A percentile compares a stretch with the other conserved stretches of the same genome.
These are phyloP conservation scores for Aspergillus niger DNA, from an alignment of 2,329 filamentous ascomycete species.

Conservation along the genomic window DNA sequence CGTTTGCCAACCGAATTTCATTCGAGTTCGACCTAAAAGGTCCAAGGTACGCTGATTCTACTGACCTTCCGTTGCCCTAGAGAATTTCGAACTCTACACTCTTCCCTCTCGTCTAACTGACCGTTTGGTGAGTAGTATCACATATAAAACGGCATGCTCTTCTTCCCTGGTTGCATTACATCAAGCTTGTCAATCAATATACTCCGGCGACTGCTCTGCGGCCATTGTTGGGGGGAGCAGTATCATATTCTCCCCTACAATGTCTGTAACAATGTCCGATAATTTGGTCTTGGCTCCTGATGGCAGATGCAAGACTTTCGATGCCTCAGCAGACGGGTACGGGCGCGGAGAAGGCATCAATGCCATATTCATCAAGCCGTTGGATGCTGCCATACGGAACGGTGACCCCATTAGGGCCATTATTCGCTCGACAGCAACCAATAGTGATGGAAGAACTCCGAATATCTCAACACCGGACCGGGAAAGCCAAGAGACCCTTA, in stretches of 20 bases:
- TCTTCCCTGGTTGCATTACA: slow-evolving; percentile 37
- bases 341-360: slow-evolving; percentile 36
- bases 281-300: slow-evolving; percentile 38
- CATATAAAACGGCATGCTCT: slow-evolving; percentile 42
- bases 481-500: slow-evolving; percentile 11
- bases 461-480: neutral
- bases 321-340: slow-evolving; percentile 35
- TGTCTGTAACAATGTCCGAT: slow-evolving; percentile 30
- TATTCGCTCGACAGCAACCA: slow-evolving; percentile 27
- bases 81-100: slow-evolving; percentile 7
- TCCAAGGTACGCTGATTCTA: slow-evolving; percentile 17
- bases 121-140: slow-evolving; percentile 19
- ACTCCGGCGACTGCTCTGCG: slow-evolving; percentile 14
- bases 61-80: neutral
- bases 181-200: slow-evolving; percentile 28
- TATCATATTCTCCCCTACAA: slow-evolving; percentile 35
- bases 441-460: slow-evolving; percentile 27
- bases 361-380: slow-evolving; percentile 34
- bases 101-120: neutral
- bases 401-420: slow-evolving; percentile 34
- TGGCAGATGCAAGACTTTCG: slow-evolving; percentile 32
- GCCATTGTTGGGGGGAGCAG: slow-evolving; percentile 41
- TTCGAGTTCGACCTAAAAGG: slow-evolving; percentile 27
- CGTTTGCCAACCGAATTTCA: slow-evolving; percentile 28
- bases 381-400: slow-evolving; percentile 33